Base-by-base conservation (phyloP, 2,329 filamentous ascomycete genomes). In the Claviceps digitariae region DNA sequence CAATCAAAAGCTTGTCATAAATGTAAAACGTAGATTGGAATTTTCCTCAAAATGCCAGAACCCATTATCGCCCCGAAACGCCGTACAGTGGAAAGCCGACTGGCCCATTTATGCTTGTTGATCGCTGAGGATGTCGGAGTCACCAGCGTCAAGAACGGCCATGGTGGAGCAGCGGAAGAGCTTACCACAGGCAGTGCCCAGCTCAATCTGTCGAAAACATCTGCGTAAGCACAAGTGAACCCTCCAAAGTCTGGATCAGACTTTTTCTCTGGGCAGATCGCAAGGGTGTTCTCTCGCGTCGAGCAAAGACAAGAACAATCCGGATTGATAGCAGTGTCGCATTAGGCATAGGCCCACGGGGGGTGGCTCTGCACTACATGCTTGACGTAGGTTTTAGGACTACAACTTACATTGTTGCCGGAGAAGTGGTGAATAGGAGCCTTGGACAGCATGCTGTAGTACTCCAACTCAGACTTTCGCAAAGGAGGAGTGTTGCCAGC, bases 111-210 rank as follows among this genome's bases (percentile, higher is more conserved):
- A 86, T 66, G 78, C 75, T 69, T 77, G 72, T 72, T 83, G 82
- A 74, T 88, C 83, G 75, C 78, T 84, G 66, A 98, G 82, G 74
- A 98, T 98, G 75, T 98, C 93, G 64, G 89, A 95, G 83, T 97
- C 87, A 83, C 91, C 93, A 71, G 90, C 90, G 75, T 98, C 93
- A 63, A 97, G 78, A 70, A 97, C 86, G 66, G 90, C 85, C 87
- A 98, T 94, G 75, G 90, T 95, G 63, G 88, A 91, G 84, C 88
- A 95, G 66, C 90, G 83, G 86, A 95, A 98, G 71, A 98, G 86
- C 81, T 97, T 97, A 81, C 93, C 93, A 78, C 90, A 96, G 65
- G 90, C 90, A 70, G 90, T 97, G 69, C 93, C 93, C 63, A 98
- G 82, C 79, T 97, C 93, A 71, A 97, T 96, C 90, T 97, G 73